Percentiles rank a stretch among this genome's conserved stretches.
These are phyloP conservation scores for Boletus tylopilopsis DNA, from an alignment of 768 basidiomycete species.

Conservation along the genomic window DNA sequence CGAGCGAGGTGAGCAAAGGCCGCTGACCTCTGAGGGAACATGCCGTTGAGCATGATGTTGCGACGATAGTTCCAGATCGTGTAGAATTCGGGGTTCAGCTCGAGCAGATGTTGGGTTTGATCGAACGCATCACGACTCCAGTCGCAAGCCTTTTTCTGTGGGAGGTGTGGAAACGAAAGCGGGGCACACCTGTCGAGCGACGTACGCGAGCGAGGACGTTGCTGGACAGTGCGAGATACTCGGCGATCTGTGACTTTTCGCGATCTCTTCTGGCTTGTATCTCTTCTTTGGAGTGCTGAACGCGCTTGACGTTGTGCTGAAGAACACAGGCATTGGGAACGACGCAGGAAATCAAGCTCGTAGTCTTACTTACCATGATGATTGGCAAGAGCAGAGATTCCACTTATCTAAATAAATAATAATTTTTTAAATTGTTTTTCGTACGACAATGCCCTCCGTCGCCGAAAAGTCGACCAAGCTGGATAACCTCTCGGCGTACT, in stretches of 20 bases:
- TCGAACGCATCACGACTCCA: constrained; percentile 72
- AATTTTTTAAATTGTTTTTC: constrained; percentile 3
- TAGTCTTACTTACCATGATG: constrained; percentile 21
- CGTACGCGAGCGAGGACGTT: constrained; percentile 64
- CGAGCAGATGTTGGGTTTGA: constrained; percentile 73
- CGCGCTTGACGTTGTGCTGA: constrained; percentile 71
- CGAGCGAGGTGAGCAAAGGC: not conserved
- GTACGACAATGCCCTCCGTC: constrained; percentile 49
- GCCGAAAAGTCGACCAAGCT: constrained; percentile 45
- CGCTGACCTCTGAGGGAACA: constrained; percentile 64
- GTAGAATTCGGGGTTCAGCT: constrained; percentile 92
- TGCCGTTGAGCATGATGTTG: constrained; percentile 65
- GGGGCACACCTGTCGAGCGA: not conserved
- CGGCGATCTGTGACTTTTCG: constrained; percentile 72
- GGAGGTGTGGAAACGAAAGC: not conserved
- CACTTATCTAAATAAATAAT: constrained; percentile 5
- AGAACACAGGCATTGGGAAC: constrained; percentile 1
- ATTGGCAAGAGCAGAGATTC: not conserved
- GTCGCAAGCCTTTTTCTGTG: constrained; percentile 66
- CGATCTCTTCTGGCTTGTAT: constrained; percentile 63
- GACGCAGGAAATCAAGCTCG: not conserved
- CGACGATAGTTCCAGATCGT: constrained; percentile 95
- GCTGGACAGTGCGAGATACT: constrained; percentile 65
- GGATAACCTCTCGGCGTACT: constrained; percentile 52
- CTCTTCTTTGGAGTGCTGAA: constrained; percentile 53